Evolutionary conservation across 441 rosid genomes (phyloP).

Genomic region (Dalechampia spathulata): DNA sequence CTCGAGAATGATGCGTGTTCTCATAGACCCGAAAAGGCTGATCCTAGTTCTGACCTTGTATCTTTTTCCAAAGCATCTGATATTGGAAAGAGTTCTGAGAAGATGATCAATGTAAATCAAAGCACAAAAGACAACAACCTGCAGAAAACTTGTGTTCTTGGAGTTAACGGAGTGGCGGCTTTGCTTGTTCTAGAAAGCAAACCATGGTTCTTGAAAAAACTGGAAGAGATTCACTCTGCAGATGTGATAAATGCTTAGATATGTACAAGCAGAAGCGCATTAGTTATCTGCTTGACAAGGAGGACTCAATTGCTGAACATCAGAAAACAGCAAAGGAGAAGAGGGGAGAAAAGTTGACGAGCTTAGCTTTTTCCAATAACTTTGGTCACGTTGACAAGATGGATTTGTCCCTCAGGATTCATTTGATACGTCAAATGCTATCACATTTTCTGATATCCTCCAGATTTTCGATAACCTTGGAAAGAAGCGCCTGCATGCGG

Average conservation of each 20-base stretch:
- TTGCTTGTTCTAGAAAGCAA: constrained; percentile 30
- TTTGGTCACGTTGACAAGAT: constrained; percentile 89
- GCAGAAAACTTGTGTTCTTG: constrained; percentile 36
- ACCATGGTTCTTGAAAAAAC: constrained; percentile 71
- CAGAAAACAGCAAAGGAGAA: constrained; percentile 80
- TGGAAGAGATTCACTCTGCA: constrained; percentile 82
- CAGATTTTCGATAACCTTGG: constrained; percentile 86
- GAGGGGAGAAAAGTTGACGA: constrained; percentile 84
- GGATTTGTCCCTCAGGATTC: constrained; percentile 57
- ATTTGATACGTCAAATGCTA: constrained; percentile 66
- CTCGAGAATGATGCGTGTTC: constrained; percentile 29
- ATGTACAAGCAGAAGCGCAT: constrained; percentile 53
- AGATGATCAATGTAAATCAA: constrained; percentile 20
- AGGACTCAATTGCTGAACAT: constrained; percentile 81
- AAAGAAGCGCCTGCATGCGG: constrained; percentile 60
- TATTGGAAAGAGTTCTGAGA: constrained; percentile 45
- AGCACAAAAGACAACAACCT: constrained; percentile 13
- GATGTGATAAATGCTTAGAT: constrained; percentile 59
- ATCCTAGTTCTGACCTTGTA: constrained; percentile 13
- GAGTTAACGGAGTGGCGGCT: constrained; percentile 18
- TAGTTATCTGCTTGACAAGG: constrained; percentile 63
- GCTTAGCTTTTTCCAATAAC: constrained; percentile 47
- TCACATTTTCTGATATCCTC: constrained; percentile 70
- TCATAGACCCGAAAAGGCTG: constrained; percentile 13
- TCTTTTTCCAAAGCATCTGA: constrained; percentile 19